These are phyloP conservation scores for Scheffersomyces ergatensis DNA, from an alignment of 805 yeast genomes.

Conservation along the genomic window DNA sequence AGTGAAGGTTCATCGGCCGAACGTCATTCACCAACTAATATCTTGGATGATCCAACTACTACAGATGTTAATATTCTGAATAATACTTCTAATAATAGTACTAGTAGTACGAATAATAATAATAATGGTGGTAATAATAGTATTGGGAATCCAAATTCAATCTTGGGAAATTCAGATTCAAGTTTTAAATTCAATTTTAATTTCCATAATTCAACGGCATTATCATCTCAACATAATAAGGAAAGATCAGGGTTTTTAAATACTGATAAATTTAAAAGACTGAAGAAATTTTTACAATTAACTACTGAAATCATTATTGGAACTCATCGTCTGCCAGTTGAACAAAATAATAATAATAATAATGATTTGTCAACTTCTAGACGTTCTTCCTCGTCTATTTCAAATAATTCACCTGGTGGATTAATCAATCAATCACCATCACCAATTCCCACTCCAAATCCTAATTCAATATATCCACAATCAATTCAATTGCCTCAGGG, in stretches of 20 bases:
- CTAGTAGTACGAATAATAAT: not conserved
- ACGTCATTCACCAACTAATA: not conserved
- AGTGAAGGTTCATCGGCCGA: constrained; percentile 5
- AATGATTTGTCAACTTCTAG: not conserved
- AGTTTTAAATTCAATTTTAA: constrained; percentile 21
- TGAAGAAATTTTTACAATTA: constrained; percentile 75
- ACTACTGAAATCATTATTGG: constrained; percentile 82
- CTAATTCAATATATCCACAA: not conserved
- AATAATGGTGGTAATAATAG: constrained; percentile 5
- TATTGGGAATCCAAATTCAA: constrained; percentile 4
- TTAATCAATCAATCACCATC: not conserved
- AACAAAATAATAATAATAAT: no score
- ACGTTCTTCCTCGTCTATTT: constrained; percentile 1
- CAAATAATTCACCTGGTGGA: constrained; percentile 6
- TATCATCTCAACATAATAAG: constrained; percentile 18
- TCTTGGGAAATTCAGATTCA: not conserved
- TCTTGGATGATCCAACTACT: constrained; percentile 1
- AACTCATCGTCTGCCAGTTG: constrained; percentile 59
- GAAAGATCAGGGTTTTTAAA: constrained; percentile 55
- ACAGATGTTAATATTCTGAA: no score
- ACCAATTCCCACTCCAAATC: constrained; percentile 1
- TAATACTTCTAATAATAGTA: not conserved
- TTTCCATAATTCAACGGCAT: constrained; percentile 11
- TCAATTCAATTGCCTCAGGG: not conserved
- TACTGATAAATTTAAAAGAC: constrained; percentile 74